These are phyloP conservation scores for Arxiozyma bovina DNA, from an alignment of 1,139 yeast species.

Conservation along the genomic window DNA sequence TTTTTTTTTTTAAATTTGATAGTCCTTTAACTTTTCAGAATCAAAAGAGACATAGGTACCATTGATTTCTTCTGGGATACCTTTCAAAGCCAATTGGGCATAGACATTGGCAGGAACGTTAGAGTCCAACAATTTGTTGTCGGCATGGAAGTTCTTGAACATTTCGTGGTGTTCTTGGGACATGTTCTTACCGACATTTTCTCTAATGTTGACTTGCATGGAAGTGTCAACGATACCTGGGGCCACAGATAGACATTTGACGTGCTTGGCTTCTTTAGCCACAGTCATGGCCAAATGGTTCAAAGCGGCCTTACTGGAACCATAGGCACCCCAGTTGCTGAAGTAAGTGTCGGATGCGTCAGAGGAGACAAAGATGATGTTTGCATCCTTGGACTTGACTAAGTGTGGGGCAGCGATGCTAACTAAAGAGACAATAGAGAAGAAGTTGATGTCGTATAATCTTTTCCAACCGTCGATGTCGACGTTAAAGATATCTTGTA, in stretches of 20 bases:
- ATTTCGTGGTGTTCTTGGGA: slow-evolving; percentile 43
- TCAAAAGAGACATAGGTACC: slow-evolving; percentile 60
- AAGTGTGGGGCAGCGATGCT: slow-evolving; percentile 37
- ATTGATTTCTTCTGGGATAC: slow-evolving; percentile 45
- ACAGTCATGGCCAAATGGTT: slow-evolving; percentile 65
- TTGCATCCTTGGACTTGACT: slow-evolving; percentile 18
- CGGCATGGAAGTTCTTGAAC: slow-evolving; percentile 51
- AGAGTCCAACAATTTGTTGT: slow-evolving; percentile 52
- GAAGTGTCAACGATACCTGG: slow-evolving; percentile 90
- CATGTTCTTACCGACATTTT: slow-evolving; percentile 49
- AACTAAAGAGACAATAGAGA: slow-evolving; percentile 61
- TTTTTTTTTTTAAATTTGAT: slow-evolving; percentile 4
- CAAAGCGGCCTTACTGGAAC: slow-evolving; percentile 81
- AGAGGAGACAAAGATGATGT: slow-evolving; percentile 67
- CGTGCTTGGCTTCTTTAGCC: slow-evolving; percentile 50
- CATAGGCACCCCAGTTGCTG: slow-evolving; percentile 83
- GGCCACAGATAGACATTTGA: slow-evolving; percentile 62
- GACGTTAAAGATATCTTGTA: slow-evolving; percentile 37
- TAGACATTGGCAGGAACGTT: slow-evolving; percentile 61
- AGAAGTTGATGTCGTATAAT: slow-evolving; percentile 69
- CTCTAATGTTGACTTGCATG: slow-evolving; percentile 76
- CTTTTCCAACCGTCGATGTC: slow-evolving; percentile 51
- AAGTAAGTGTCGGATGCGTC: slow-evolving; percentile 48
- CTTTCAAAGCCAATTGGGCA: slow-evolving; percentile 54
- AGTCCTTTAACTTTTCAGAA: slow-evolving; percentile 29